phyloP scores from a whole-genome alignment of 139 green algal genomes.

The Picochlorum sp. region DNA sequence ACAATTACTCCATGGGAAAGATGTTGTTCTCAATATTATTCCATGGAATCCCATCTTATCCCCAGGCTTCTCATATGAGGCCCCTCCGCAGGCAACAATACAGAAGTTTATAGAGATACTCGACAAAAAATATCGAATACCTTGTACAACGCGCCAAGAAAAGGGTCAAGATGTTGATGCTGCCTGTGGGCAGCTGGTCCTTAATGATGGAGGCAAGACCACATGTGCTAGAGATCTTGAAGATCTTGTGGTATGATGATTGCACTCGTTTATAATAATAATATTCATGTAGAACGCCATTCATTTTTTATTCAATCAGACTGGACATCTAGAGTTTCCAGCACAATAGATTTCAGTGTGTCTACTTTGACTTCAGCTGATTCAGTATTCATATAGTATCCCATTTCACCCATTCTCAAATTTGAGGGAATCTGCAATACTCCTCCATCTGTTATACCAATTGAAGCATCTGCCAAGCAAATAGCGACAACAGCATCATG shows the following conservation, averaged over 20 bases:
- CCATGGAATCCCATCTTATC: slow-evolving; percentile 78
- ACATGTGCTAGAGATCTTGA: slow-evolving; percentile 1
- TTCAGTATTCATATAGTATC: neutral
- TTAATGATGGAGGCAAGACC: slow-evolving; percentile 28
- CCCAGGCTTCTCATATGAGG: slow-evolving; percentile 43
- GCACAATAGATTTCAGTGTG: neutral
- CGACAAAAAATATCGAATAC: slow-evolving; percentile 54
- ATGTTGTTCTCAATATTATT: slow-evolving; percentile 83
- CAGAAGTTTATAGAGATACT: slow-evolving; percentile 61
- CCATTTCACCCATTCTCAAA: neutral
- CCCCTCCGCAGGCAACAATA: slow-evolving; percentile 34
- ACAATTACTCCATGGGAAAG: slow-evolving; percentile 42
- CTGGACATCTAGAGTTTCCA: neutral
- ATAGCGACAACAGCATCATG: slow-evolving; percentile 59
- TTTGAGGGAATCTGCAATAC: neutral
- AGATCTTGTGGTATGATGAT: neutral
- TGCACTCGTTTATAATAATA: neutral
- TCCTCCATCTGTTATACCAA: neutral
- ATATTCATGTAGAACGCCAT: too few relatives aligned
- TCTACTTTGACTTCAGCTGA: neutral
- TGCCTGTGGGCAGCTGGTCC: slow-evolving; percentile 80
- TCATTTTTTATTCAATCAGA: too few relatives aligned
- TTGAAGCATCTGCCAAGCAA: slow-evolving; percentile 33
- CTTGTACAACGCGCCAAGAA: slow-evolving; percentile 76
- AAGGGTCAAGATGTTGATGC: slow-evolving; percentile 69